These are phyloP conservation scores for Saccharomycopsis hybrid DNA, from an alignment of 1,139 yeast genomes.

Conservation along the genomic window DNA sequence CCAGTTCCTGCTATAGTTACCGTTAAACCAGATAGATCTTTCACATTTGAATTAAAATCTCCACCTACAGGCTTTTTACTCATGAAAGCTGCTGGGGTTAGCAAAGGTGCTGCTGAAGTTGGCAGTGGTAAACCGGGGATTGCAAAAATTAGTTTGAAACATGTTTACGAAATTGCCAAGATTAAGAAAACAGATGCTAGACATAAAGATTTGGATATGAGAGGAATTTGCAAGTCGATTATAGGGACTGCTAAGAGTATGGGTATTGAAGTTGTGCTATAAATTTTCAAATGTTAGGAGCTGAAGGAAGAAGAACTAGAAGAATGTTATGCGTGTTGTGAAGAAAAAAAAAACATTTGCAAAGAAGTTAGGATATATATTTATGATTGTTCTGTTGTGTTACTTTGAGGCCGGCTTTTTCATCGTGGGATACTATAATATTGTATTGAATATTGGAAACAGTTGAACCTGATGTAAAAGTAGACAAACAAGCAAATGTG, in stretches of 20 bases:
- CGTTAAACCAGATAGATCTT: constrained; percentile 88
- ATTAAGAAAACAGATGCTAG: constrained; percentile 83
- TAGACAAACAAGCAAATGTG: too few relatives aligned
- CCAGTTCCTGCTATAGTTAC: constrained; percentile 85
- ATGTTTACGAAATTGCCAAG: constrained; percentile 90
- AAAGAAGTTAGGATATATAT: neutral
- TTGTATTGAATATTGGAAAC: too few relatives aligned
- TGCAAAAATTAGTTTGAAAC: constrained; percentile 79
- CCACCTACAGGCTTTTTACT: constrained; percentile 91
- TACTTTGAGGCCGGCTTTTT: too few relatives aligned
- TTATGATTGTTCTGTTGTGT: neutral
- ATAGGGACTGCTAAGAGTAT: constrained; percentile 82
- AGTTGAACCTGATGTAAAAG: too few relatives aligned
- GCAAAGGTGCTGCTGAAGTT: constrained; percentile 61
- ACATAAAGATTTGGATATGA: constrained; percentile 64
- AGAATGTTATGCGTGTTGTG: too few relatives aligned
- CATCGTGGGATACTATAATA: too few relatives aligned
- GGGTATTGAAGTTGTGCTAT: constrained; percentile 79
- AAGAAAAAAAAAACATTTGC: too few relatives aligned
- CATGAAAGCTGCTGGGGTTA: constrained; percentile 76
- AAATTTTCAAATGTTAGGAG: too few relatives aligned
- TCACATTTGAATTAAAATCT: constrained; percentile 77
- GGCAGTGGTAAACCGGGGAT: constrained; percentile 49
- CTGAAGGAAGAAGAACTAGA: too few relatives aligned
- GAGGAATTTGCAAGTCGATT: constrained; percentile 74